phyloP scores from a whole-genome alignment of 1,284 basidiomycete genomes.

The Cronartium quercuum region DNA sequence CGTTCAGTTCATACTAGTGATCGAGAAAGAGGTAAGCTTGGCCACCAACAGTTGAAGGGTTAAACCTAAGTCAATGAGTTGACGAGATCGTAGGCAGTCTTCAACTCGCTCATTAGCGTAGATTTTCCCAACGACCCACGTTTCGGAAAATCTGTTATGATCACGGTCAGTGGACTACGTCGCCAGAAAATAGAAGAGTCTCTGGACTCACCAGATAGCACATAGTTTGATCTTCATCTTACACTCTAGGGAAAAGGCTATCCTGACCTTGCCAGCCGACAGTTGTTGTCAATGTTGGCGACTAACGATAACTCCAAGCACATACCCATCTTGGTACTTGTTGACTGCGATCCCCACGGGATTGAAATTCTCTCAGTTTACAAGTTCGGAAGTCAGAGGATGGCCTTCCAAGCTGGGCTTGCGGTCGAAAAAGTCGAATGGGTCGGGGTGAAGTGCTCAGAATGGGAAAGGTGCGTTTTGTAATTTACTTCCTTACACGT shows the following conservation, averaged over 20 bases:
- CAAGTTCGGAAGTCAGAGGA: conserved; percentile 51
- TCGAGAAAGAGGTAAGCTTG: conserved; percentile 76
- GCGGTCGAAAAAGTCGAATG: conserved; percentile 8
- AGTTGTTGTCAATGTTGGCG: conserved; percentile 66
- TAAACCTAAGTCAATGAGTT: background rate
- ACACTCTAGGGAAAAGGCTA: conserved; percentile 77
- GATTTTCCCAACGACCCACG: conserved; percentile 14
- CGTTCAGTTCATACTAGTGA: conserved; percentile 73
- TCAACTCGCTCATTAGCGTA: conserved; percentile 13
- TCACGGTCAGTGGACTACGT: conserved; percentile 1
- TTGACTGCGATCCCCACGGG: conserved; percentile 84
- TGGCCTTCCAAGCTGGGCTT: conserved; percentile 20
- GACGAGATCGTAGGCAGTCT: conserved; percentile 10
- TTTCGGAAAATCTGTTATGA: conserved; percentile 19
- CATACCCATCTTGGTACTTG: conserved; percentile 66
- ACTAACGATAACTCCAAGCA: conserved; percentile 57
- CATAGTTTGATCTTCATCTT: background rate
- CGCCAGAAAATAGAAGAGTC: background rate
- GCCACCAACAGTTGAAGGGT: background rate
- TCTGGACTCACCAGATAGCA: background rate
- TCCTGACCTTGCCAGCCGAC: conserved; percentile 78
- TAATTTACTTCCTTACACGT: background rate
- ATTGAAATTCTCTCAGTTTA: conserved; percentile 81
- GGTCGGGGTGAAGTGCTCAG: conserved; percentile 18
- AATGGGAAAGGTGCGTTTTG: background rate